These are phyloP conservation scores for Coemansia sp. DNA, from an alignment of 192 early-diverging fungal species.

Conservation along the genomic window DNA sequence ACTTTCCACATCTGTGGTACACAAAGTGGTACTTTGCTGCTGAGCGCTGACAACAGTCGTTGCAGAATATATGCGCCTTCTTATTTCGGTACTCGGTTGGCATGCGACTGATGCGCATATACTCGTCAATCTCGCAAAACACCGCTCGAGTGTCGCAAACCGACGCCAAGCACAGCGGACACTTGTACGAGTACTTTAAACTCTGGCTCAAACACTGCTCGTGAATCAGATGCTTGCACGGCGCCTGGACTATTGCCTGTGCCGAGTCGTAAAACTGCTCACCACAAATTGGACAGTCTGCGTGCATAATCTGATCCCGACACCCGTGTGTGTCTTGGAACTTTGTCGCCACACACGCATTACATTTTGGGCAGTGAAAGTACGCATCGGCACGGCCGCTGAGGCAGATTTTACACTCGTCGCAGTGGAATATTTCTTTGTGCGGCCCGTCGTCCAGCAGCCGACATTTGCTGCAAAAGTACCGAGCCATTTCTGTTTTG, in stretches of 20 bases:
- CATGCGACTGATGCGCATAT: constrained; percentile 82
- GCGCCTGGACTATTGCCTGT: constrained; percentile 58
- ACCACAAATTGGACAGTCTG: constrained; percentile 95
- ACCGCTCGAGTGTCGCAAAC: constrained; percentile 79
- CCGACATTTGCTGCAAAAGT: constrained; percentile 89
- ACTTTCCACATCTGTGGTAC: constrained; percentile 90
- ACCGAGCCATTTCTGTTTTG: constrained; percentile 61
- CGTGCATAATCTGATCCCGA: constrained; percentile 86
- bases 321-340: constrained; percentile 81
- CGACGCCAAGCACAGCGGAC: constrained; percentile 92
- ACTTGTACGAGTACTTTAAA: constrained; percentile 89
- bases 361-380: constrained; percentile 90
- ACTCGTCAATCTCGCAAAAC: constrained; percentile 79
- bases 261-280: constrained; percentile 92
- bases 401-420: constrained; percentile 90
- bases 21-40: constrained; percentile 89
- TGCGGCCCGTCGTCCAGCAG: constrained; percentile 84
- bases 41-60: constrained; percentile 89
- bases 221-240: constrained; percentile 93
- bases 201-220: constrained; percentile 79
- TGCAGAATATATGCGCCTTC: constrained; percentile 80
- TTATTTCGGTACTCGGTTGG: constrained; percentile 82
- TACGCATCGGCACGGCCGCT: constrained; percentile 79
- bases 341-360: constrained; percentile 81
- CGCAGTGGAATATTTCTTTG: constrained; percentile 91